phyloP scores from a whole-genome alignment of 371 early-diverging fungal genomes.

The Thermomucor indicae-seudaticae region DNA sequence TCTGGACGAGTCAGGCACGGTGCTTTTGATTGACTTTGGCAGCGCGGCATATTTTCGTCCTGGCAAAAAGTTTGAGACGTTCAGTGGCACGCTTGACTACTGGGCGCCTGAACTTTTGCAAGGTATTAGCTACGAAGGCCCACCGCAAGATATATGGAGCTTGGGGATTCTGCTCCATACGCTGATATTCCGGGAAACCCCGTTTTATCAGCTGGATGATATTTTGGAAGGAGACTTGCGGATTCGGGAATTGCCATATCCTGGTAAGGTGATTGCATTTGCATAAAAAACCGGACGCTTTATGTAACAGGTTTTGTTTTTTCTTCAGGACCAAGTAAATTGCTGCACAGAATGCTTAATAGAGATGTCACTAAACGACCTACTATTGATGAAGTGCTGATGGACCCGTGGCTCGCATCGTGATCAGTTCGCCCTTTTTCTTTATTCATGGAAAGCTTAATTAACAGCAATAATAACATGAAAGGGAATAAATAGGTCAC shows the following conservation, averaged over 20 bases:
- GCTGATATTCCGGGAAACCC: slow-evolving; percentile 74
- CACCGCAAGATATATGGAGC: slow-evolving; percentile 84
- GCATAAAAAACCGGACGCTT: background rate
- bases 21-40: slow-evolving; percentile 75
- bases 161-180: slow-evolving; percentile 80
- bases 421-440: background rate
- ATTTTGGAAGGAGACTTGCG: slow-evolving; percentile 61
- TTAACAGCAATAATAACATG: too few relatives aligned
- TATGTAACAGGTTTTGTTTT: background rate
- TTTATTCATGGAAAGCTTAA: too few relatives aligned
- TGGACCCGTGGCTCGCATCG: slow-evolving; percentile 50
- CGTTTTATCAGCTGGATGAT: slow-evolving; percentile 78
- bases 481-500: background rate
- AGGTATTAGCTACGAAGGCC: slow-evolving; percentile 67
- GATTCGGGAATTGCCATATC: slow-evolving; percentile 57
- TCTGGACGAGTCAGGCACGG: slow-evolving; percentile 54
- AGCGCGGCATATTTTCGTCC: slow-evolving; percentile 62
- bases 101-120: slow-evolving; percentile 72
- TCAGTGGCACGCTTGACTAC: slow-evolving; percentile 73
- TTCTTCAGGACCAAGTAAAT: slow-evolving; percentile 41
- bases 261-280: slow-evolving; percentile 38
- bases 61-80: slow-evolving; percentile 64
- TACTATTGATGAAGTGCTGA: slow-evolving; percentile 48
- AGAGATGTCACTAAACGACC: slow-evolving; percentile 44
- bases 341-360: slow-evolving; percentile 50